Percentiles rank a stretch among this genome's conserved stretches.
These are phyloP conservation scores for Penstemon eatonii DNA, from an alignment of 257 asterid species.

Conservation along the genomic window DNA sequence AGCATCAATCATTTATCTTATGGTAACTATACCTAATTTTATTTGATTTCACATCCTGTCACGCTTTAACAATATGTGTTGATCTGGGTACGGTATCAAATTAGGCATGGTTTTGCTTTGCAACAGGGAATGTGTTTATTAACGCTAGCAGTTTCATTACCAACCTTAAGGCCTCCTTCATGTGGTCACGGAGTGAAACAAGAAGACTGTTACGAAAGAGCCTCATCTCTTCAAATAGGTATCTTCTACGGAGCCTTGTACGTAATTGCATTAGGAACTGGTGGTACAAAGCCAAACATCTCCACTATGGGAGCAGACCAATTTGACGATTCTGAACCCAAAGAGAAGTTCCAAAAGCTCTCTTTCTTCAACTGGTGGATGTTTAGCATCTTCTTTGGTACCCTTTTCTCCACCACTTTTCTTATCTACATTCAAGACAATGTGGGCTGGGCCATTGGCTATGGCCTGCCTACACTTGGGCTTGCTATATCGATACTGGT, in stretches of 20 bases:
- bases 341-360: conserved; percentile 57
- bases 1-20: conserved; percentile 55
- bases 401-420: conserved; percentile 58
- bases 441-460: conserved; percentile 59
- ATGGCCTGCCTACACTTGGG: conserved; percentile 53
- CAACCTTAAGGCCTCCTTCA: conserved; percentile 49
- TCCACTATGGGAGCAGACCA: conserved; percentile 86
- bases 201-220: conserved; percentile 37
- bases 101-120: background rate
- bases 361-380: conserved; percentile 84
- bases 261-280: conserved; percentile 65
- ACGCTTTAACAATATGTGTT: no score
- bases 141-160: conserved; percentile 51
- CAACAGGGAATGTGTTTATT: conserved; percentile 62
- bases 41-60: no score
- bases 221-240: conserved; percentile 47
- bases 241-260: conserved; percentile 55
- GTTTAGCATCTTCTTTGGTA: conserved; percentile 68
- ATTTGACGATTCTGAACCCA: conserved; percentile 59
- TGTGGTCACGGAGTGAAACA: conserved; percentile 42
- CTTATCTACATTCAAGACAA: conserved; percentile 59
- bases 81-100: no score
- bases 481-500: conserved; percentile 47
- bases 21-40: conserved; percentile 29
- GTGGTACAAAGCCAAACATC: conserved; percentile 82